Percentiles rank a stretch among this genome's conserved stretches.
phyloP scores from a whole-genome alignment of 2,329 filamentous ascomycete genomes.

The Fusarium keratoplasticum region DNA sequence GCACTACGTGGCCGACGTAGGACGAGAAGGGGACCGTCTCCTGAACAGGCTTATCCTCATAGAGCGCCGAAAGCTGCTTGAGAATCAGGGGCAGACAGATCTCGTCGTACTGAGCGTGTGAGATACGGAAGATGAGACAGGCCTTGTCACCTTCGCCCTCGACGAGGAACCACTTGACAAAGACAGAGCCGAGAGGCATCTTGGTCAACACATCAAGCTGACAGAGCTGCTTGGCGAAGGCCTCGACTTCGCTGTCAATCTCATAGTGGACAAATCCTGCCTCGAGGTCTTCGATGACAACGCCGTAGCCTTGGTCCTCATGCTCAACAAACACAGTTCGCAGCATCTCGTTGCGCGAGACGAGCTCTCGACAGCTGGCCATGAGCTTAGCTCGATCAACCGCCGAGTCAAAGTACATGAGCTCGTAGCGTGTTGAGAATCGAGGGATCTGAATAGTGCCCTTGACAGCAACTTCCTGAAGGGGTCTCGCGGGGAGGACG shows the following conservation, averaged over 20 bases:
- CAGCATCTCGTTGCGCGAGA: conserved; percentile 71
- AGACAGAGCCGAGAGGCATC: conserved; percentile 69
- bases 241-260: conserved; percentile 58
- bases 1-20: conserved; percentile 55
- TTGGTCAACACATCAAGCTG: conserved; percentile 65
- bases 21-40: conserved; percentile 57
- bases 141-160: conserved; percentile 48
- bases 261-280: not conserved
- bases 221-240: conserved; percentile 66
- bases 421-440: conserved; percentile 72
- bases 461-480: not conserved
- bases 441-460: conserved; percentile 58
- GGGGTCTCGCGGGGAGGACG: not conserved
- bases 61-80: conserved; percentile 67
- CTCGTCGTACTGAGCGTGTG: conserved; percentile 77
- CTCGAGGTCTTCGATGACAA: conserved; percentile 57
- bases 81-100: conserved; percentile 73
- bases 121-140: conserved; percentile 70
- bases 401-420: conserved; percentile 68
- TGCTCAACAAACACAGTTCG: conserved; percentile 72
- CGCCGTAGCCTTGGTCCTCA: conserved; percentile 62
- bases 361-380: conserved; percentile 64
- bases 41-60: conserved; percentile 43
- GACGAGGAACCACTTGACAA: conserved; percentile 69
- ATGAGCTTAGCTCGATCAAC: conserved; percentile 63